phyloP scores from a whole-genome alignment of 75 land plant genomes.

The Pseudotsuga menziesii region DNA sequence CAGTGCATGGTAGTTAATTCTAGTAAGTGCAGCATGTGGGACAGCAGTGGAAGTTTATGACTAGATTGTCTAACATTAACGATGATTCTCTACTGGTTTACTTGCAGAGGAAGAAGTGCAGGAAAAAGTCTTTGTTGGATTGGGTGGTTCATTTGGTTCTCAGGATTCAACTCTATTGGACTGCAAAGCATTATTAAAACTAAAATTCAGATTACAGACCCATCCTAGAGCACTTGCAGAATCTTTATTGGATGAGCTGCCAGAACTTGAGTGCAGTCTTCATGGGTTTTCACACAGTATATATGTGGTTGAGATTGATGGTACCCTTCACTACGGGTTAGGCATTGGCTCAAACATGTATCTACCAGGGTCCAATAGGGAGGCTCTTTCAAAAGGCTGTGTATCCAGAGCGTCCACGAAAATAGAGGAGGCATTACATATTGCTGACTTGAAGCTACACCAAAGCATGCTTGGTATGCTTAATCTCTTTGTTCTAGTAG shows the following conservation, averaged over 20 bases:
- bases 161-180: background rate
- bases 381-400: constrained; percentile 18
- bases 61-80: background rate
- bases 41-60: background rate
- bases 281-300: constrained; percentile 18
- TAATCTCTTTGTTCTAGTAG: background rate
- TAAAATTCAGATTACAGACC: constrained; percentile 15
- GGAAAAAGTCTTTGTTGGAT: background rate
- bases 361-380: constrained; percentile 14
- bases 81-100: background rate
- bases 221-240: constrained; percentile 17
- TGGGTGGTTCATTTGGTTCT: background rate
- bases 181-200: background rate
- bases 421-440: constrained; percentile 19
- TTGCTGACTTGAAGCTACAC: constrained; percentile 11
- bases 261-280: constrained; percentile 13
- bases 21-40: no score
- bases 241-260: constrained; percentile 16
- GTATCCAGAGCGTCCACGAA: constrained; percentile 18
- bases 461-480: constrained; percentile 18
- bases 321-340: constrained; percentile 16
- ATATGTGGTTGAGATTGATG: constrained; percentile 16
- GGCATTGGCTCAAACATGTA: constrained; percentile 19
- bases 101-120: background rate
- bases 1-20: no score